Percentiles rank a stretch among this genome's conserved stretches.
Evolutionary conservation across 2,329 filamentous ascomycete species (phyloP).

Genomic region (Fusarium lyarnte): DNA sequence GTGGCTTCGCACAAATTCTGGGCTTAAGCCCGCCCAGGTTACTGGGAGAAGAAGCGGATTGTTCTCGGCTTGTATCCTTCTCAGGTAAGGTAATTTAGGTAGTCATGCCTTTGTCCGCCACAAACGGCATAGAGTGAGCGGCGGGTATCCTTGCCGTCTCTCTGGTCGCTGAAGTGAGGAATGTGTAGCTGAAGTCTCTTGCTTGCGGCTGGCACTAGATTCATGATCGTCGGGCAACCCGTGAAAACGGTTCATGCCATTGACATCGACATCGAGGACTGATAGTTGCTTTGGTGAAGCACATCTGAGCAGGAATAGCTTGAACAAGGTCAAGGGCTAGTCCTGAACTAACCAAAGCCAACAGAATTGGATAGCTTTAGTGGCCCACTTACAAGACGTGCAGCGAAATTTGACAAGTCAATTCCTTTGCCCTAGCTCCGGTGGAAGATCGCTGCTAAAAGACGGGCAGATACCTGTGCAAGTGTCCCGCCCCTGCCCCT

Average conservation of each 20-base stretch:
- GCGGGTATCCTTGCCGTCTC: constrained; percentile 13
- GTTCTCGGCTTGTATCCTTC: constrained; percentile 18
- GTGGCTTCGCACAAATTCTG: constrained; percentile 24
- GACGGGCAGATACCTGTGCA: not conserved
- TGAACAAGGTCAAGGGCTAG: not conserved
- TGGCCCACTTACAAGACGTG: not conserved
- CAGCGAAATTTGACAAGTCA: not conserved
- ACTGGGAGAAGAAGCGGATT: constrained; percentile 15
- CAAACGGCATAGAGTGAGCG: not conserved
- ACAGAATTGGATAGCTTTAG: not conserved
- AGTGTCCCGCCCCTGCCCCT: not conserved
- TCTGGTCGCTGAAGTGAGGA: constrained; percentile 15
- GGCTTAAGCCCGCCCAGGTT: constrained; percentile 12
- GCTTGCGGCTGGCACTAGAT: not conserved
- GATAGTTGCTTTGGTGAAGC: not conserved
- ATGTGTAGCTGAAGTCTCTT: constrained; percentile 25
- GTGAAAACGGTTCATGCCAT: constrained; percentile 7
- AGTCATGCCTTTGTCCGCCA: not conserved
- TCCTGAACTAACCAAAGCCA: not conserved
- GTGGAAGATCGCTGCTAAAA: not conserved
- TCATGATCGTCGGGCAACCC: constrained; percentile 11
- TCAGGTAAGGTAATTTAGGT: not conserved
- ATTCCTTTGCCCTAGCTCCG: not conserved
- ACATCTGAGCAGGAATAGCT: not conserved
- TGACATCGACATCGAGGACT: not conserved